These are phyloP conservation scores for Phytophthora cryptogea DNA, from an alignment of 352 stramenopile genomes.

Conservation along the genomic window DNA sequence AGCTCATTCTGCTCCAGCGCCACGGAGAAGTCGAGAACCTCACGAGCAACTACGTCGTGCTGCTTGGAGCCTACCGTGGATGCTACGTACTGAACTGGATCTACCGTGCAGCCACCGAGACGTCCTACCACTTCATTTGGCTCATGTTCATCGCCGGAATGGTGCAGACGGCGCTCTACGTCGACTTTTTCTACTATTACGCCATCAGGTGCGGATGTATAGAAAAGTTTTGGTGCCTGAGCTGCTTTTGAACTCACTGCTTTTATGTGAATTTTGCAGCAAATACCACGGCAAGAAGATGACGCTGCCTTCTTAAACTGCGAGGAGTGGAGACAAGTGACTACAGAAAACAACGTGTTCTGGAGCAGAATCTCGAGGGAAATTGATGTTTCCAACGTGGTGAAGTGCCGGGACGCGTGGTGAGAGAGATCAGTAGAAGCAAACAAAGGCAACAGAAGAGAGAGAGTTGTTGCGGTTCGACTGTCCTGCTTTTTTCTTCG, in stretches of 20 bases:
- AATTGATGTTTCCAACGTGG: constrained; percentile 6
- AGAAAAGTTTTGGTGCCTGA: too few relatives aligned
- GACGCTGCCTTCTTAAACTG: constrained; percentile 81
- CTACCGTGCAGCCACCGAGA: constrained; percentile 96
- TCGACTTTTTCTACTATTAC: constrained; percentile 99
- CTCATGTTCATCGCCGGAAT: constrained; percentile 98
- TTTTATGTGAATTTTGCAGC: constrained; percentile 34
- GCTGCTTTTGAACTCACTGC: neutral
- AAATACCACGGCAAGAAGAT: constrained; percentile 93
- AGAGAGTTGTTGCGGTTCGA: constrained; percentile 26
- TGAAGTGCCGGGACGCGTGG: constrained; percentile 3
- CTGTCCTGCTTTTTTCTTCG: constrained; percentile 11
- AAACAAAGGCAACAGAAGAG: constrained; percentile 27
- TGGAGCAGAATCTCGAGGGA: neutral
- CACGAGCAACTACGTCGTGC: constrained; percentile 99
- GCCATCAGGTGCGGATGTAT: constrained; percentile 72
- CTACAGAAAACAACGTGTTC: constrained; percentile 18
- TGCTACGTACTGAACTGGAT: constrained; percentile 99
- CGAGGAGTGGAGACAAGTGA: constrained; percentile 15
- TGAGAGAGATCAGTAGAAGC: constrained; percentile 34
- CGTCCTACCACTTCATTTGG: constrained; percentile 97
- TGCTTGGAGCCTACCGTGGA: constrained; percentile 97
- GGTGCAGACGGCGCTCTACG: constrained; percentile 98
- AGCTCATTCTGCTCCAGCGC: constrained; percentile 98
- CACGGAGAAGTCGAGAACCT: constrained; percentile 99